Conservation (phyloP, 225 moss, liverwort and hornwort species). For the Sphagnum contortum region DNA sequence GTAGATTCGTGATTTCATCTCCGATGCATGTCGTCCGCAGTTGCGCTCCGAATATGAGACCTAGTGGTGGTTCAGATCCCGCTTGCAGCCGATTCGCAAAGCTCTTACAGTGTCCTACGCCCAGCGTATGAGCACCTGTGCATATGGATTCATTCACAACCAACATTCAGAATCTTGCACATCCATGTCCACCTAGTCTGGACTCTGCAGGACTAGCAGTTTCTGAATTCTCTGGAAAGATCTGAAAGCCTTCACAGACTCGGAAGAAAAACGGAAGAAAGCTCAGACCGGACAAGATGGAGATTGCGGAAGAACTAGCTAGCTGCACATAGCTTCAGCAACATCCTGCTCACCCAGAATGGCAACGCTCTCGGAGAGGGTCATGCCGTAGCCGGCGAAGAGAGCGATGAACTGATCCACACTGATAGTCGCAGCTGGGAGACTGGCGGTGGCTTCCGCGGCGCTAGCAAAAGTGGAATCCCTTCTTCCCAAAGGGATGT, state of each 20-base stretch:
- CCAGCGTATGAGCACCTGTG: conserved; percentile 43
- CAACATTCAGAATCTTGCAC: not conserved
- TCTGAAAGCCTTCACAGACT: not conserved
- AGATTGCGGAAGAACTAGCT: no score
- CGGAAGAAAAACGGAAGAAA: no score
- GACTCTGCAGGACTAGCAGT: no score
- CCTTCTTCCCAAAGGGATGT: conserved; percentile 18
- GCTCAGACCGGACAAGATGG: no score
- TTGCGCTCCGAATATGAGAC: conserved; percentile 10
- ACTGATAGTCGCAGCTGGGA: conserved; percentile 20
- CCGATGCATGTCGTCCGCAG: conserved; percentile 18
- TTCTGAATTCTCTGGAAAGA: not conserved
- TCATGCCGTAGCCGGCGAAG: conserved; percentile 22
- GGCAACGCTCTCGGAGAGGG: conserved; percentile 25
- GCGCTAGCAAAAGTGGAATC: conserved; percentile 20
- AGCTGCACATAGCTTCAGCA: no score
- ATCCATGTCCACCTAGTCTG: not conserved
- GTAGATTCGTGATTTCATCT: conserved; percentile 1
- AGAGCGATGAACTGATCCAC: conserved; percentile 10
- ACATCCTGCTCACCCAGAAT: conserved; percentile 13
- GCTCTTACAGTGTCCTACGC: conserved; percentile 20
- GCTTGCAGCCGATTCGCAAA: conserved; percentile 29
- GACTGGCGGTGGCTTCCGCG: conserved; percentile 9
- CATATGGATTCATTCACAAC: not conserved
- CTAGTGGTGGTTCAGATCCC: conserved; percentile 20